Base-by-base conservation (phyloP, 2,329 filamentous ascomycete genomes). In the Ophiognomonia clavigignenti-juglandacearum region DNA sequence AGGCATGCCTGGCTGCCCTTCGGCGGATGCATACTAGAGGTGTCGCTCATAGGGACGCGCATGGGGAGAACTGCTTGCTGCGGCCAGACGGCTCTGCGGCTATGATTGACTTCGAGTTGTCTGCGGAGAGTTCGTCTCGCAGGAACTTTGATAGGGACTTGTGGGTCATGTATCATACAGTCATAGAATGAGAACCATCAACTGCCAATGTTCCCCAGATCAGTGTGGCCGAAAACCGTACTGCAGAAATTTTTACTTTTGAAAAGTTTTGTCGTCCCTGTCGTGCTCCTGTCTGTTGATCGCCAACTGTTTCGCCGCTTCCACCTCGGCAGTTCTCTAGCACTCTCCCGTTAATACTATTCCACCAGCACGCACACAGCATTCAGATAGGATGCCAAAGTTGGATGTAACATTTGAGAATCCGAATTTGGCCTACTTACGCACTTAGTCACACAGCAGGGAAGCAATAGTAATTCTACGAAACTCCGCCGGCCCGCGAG, bases 61-160 rank as follows among this genome's bases (percentile, higher is more conserved):
- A 56, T 31, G 45, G 40, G 7, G 54, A 47, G 5, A 56, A 56
- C 10, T 56, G 53, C 22, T 16, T 56, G 6, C 16, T 54, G 11
- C 39, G 46, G 6, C 3, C 20, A 3, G 39, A 50, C 4, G 52
- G 44, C 2, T 43, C 52, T n/a, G 52, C 54, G 9, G 48, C 46
- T 8, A 22, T 56, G 3, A 24, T 56, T 3, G 54, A 56, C 18
- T 56, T 56, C 39, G 54, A 56, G 49, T 39, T 56, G 16, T 45
- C 51, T 1, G 22, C 45, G 10, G 43, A 47, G 32, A 32, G 19
- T 2, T 24, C 39, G 9, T 40, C 44, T 3, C 8, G n/a, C 6
- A 40, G 14, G 1, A 52, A 51, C 19, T 37, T 46, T 26, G 39
- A 38, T 4, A 43, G 47, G 20, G 54, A 56, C 22, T 5, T 48